Base-by-base conservation (phyloP, 179 eudicot species). In the Dionaea muscipula region DNA sequence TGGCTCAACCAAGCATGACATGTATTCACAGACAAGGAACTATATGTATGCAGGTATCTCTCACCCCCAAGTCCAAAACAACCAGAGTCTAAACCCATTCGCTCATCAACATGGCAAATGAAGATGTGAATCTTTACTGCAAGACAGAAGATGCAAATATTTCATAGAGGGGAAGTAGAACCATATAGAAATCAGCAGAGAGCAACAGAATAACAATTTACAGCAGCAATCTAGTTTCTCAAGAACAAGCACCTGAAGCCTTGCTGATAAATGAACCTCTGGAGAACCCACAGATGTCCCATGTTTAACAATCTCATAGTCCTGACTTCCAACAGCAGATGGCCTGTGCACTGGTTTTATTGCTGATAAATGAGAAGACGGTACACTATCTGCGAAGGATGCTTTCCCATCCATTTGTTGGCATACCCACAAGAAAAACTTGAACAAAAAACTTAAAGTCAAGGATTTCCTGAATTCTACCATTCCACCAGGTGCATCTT, bases 401-500 rank as follows among this genome's bases (percentile, higher is more conserved):
- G 68, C 47, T 33, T 65, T 68, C 47, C 77, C 84, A 50, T 78
- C 81, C 81, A 93, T 72, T 61, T 83, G 81, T 47, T 78, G 79
- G 68, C 75, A 81, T 31, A 88, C 84, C 95, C 86, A 83, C 62
- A 85, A 59, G 68, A 72, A 88, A 68, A 72, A 93, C 61, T 93
- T 93, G 72, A 93, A 93, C 72, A 93, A 93, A 68, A 93, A 93
- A 63, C 99, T 93, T 18, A 74, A 58, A 16, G 81, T 79, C 63
- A 93, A 68, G 22, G 99, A 93, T 69, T 65, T 85, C 55, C 99
- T 75, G 62, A 93, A 93, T 67, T 93, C 99, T 41, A 93, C 85
- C 99, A 93, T 93, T 51, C 99, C 99, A 55, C 99, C 99, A 5
- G 96, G 96, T 41, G 99, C 94, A 73, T 93, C 76, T 59, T 93